Percentiles rank a stretch among this genome's conserved stretches.
Evolutionary conservation across 1,139 yeast species (phyloP).

Genomic region (Protomyces lactucae-debilis): DNA sequence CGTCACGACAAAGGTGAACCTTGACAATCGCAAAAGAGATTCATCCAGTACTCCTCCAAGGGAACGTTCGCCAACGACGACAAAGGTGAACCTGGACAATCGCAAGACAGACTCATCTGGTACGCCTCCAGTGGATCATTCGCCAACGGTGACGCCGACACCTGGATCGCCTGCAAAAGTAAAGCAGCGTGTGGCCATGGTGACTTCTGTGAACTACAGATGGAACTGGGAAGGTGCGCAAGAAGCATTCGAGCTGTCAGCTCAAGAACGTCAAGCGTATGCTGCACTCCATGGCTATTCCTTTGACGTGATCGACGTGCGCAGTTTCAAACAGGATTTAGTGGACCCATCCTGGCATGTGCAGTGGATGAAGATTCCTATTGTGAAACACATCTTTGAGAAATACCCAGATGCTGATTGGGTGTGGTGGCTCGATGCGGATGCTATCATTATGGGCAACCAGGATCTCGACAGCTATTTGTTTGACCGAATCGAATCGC

Average conservation of each 20-base stretch:
- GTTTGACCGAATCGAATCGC: constrained; percentile 36
- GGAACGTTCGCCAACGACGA: no score
- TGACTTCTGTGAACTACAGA: background rate
- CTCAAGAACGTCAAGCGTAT: background rate
- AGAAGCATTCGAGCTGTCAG: background rate
- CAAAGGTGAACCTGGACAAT: no score
- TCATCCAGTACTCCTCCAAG: no score
- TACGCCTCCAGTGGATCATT: no score
- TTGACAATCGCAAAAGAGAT: no score
- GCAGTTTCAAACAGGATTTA: constrained; percentile 19
- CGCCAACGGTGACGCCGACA: no score
- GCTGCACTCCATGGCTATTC: constrained; percentile 7
- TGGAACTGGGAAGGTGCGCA: background rate
- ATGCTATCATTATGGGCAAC: constrained; percentile 35
- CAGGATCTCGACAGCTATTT: constrained; percentile 38
- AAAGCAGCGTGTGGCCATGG: background rate
- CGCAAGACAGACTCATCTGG: no score
- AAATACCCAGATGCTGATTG: constrained; percentile 35
- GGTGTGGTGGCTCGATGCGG: constrained; percentile 37
- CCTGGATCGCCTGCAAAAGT: no score
- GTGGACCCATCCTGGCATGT: background rate
- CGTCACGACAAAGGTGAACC: no score
- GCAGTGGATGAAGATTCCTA: constrained; percentile 36
- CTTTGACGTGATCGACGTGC: background rate
- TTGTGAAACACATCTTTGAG: constrained; percentile 33